Base-by-base conservation (phyloP, 768 basidiomycete species). In the Amanita jacksonii region DNA sequence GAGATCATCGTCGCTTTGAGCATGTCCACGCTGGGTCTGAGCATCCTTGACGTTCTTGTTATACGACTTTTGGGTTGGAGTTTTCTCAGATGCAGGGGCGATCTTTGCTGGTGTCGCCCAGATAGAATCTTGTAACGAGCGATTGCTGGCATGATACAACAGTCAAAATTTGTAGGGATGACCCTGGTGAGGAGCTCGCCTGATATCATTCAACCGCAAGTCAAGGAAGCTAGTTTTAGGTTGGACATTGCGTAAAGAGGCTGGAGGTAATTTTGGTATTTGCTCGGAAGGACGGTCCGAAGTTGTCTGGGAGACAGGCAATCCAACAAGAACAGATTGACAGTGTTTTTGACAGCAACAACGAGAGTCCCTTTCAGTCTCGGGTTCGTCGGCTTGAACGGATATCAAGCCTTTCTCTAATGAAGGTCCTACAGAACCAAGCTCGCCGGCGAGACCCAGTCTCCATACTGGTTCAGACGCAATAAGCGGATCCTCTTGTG, bases 41-140 rank as follows among this genome's bases (percentile, higher is more conserved):
- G 15, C 8, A 8, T 32, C 27, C 10, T 45, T 38, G 12, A 15
- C 23, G 8, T 31, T 31, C 36, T 32, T 18, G 19, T 9, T 18
- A 28, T 38, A 19, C 7, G 27, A 18, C 15, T 28, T 38, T 28
- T 12, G 44, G 31, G 28, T 33, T 15, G 44, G 37, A 24, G 44
- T 45, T 20, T 45, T 45, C 2, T 38, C 44, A 19, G 12, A 15
- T 5, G 3, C 19, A 7, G 36, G 25, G 5, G 24, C 20, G 8
- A 5, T 20, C 20, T 28, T 43, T 23, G 8, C n/a, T 31, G 44
- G 44, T 7, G 25, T 45, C 8, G 44, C 44, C 44, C 44, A 45
- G 9, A 45, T 45, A 23, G 44, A 45, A 28, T 38, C 28, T 28
- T 45, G 35, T 27, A 45, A 32, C 25, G 44, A 38, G 25, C 44